A percentile compares a stretch with the other conserved stretches of the same genome.
phyloP scores from a whole-genome alignment of 805 yeast species.

The Kluyveromyces wickerhamii region DNA sequence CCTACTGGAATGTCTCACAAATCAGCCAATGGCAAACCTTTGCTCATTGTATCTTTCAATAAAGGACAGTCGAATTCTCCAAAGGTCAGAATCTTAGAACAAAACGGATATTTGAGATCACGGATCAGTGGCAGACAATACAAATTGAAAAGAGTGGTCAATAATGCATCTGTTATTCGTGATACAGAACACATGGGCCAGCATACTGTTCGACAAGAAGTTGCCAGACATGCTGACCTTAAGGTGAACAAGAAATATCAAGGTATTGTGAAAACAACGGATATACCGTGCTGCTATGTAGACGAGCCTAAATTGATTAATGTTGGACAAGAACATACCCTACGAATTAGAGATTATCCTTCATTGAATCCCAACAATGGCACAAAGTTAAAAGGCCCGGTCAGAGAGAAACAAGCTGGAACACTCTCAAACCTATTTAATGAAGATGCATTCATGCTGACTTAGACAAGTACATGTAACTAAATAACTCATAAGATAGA shows the following conservation, averaged over 20 bases:
- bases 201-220: constrained; percentile 16
- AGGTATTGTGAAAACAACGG: constrained; percentile 19
- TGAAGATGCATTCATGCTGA: background rate
- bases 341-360: constrained; percentile 16
- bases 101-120: constrained; percentile 16
- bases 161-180: constrained; percentile 16
- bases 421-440: constrained; percentile 1
- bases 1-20: constrained; percentile 15
- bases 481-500: too few relatives aligned
- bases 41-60: constrained; percentile 24
- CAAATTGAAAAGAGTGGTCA: constrained; percentile 13
- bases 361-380: constrained; percentile 6
- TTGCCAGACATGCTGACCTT: constrained; percentile 23
- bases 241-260: constrained; percentile 22
- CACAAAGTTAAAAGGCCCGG: background rate
- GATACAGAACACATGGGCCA: constrained; percentile 6
- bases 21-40: constrained; percentile 18
- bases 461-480: too few relatives aligned
- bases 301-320: constrained; percentile 12
- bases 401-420: background rate
- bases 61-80: constrained; percentile 25
- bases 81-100: constrained; percentile 18
- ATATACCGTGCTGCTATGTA: constrained; percentile 6
- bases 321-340: constrained; percentile 15
- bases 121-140: constrained; percentile 22